A percentile compares a stretch with the other conserved stretches of the same genome.
Conservation (phyloP, 192 early-diverging fungal genomes). For the Podila epigama region DNA sequence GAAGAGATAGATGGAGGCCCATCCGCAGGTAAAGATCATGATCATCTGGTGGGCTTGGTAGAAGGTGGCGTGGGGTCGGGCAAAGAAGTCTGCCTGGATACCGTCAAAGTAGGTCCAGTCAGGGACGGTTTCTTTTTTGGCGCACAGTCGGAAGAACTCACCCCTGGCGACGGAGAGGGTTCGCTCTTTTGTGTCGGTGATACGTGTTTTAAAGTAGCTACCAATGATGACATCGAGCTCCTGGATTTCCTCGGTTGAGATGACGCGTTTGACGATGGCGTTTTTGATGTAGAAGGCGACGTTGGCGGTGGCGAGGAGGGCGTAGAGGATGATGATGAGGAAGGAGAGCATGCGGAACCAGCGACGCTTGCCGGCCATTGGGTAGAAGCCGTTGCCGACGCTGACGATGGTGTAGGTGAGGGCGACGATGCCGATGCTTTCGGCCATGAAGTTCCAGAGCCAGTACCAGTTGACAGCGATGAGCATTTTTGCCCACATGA, state of each 20-base stretch:
- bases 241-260: conserved; percentile 7
- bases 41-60: conserved; percentile 24
- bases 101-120: conserved; percentile 14
- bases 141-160: neutral
- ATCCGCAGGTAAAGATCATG: conserved; percentile 16
- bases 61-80: neutral
- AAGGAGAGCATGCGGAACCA: conserved; percentile 7
- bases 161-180: neutral
- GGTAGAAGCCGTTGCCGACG: conserved; percentile 39
- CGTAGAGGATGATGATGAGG: conserved; percentile 11
- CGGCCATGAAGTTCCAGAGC: conserved; percentile 32
- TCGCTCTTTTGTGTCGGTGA: neutral
- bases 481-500: neutral
- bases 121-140: neutral
- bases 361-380: conserved; percentile 13
- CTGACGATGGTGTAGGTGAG: conserved; percentile 19
- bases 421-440: conserved; percentile 11
- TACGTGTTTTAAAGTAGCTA: too few species aligned
- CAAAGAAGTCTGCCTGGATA: conserved; percentile 14
- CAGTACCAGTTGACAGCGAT: conserved; percentile 19
- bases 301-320: neutral
- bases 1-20: conserved; percentile 33
- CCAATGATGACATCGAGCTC: conserved; percentile 1
- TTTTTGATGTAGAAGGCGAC: conserved; percentile 13
- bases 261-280: neutral